Evolutionary conservation across 2,329 filamentous ascomycete genomes (phyloP).

Genomic region (Cryphonectria radicalis): DNA sequence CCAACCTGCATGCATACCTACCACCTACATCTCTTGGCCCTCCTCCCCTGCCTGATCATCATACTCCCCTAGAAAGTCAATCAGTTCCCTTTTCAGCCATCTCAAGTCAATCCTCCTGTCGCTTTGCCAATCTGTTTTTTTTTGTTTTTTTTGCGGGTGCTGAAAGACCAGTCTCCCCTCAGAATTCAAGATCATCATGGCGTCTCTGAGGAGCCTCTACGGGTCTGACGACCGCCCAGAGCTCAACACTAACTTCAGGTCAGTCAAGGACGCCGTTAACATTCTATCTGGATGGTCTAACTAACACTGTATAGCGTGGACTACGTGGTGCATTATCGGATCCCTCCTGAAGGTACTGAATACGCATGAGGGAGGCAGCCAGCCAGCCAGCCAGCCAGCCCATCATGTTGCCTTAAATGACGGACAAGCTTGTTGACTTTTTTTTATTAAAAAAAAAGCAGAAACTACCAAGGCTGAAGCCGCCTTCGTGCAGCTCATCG

Average conservation of each 20-base stretch:
- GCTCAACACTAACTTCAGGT: slow-evolving; percentile 47
- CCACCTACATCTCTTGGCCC: neutral
- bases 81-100: slow-evolving; percentile 7
- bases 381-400: neutral
- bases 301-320: slow-evolving; percentile 64
- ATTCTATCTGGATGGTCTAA: slow-evolving; percentile 23
- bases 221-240: slow-evolving; percentile 36
- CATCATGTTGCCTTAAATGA: neutral
- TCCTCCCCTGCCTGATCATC: neutral
- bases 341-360: slow-evolving; percentile 66
- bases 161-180: slow-evolving; percentile 16
- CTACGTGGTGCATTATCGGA: slow-evolving; percentile 83
- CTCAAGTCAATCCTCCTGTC: neutral
- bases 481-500: slow-evolving; percentile 77
- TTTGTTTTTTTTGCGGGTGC: slow-evolving; percentile 1
- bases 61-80: slow-evolving; percentile 9
- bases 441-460: no score
- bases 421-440: slow-evolving; percentile 12
- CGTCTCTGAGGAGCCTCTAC: slow-evolving; percentile 40
- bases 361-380: neutral
- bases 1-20: neutral
- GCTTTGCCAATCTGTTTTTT: neutral
- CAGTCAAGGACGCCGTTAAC: slow-evolving; percentile 16
- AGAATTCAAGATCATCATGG: slow-evolving; percentile 36
- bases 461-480: slow-evolving; percentile 72